Percentiles rank a stretch among this genome's conserved stretches.
phyloP scores from a whole-genome alignment of 208 protist species.

The Trypanosoma melophagium region DNA sequence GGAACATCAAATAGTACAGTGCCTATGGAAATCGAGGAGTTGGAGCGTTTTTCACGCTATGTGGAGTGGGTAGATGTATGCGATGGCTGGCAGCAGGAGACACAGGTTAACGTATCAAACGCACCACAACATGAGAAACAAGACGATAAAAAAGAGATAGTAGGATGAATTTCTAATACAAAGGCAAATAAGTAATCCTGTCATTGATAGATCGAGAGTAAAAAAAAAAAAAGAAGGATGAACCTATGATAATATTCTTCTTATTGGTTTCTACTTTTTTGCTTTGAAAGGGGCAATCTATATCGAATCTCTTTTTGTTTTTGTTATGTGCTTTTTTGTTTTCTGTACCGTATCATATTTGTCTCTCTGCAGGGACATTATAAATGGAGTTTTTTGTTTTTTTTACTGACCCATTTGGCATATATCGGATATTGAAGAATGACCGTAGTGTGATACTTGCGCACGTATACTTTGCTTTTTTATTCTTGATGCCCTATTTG shows the following conservation, averaged over 20 bases:
- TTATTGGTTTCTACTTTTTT: neutral
- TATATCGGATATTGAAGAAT: no score
- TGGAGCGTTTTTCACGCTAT: constrained; percentile 60
- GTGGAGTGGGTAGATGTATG: constrained; percentile 72
- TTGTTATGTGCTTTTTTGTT: neutral
- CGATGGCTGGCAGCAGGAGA: constrained; percentile 9
- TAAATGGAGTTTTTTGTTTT: no score
- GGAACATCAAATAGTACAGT: constrained; percentile 50
- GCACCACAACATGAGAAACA: neutral
- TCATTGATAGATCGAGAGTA: neutral
- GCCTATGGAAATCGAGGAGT: constrained; percentile 42
- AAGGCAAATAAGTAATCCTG: neutral
- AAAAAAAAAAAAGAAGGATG: constrained; percentile 1
- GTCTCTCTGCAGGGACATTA: no score
- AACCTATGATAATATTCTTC: neutral
- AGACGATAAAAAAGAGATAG: constrained; percentile 5
- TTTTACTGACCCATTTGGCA: no score
- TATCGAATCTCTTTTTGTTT: neutral
- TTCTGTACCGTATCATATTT: neutral
- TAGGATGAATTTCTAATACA: neutral
- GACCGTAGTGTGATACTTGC: no score
- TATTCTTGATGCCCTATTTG: no score
- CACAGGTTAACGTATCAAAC: neutral
- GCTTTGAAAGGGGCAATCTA: neutral
- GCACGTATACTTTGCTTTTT: no score